Conservation (phyloP, 495 filamentous ascomycete species). For the Lasiosphaeria miniovina region DNA sequence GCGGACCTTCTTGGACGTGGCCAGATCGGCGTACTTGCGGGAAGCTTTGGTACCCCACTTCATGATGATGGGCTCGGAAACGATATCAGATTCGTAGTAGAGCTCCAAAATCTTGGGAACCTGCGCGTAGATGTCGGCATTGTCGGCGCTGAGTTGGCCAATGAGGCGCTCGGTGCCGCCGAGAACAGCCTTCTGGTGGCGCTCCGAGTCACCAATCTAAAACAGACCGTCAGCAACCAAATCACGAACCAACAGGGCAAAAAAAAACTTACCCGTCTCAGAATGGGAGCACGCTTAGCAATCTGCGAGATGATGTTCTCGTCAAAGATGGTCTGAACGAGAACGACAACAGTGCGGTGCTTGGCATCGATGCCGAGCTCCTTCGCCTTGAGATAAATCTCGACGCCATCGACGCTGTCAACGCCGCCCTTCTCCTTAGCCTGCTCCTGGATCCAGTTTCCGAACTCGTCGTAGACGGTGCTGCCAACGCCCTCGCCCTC, state of each 20-base stretch:
- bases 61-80: conserved; percentile 82
- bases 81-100: conserved; percentile 84
- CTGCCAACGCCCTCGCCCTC: conserved; percentile 73
- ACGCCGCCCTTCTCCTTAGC: conserved; percentile 70
- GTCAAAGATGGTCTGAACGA: conserved; percentile 92
- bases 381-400: conserved; percentile 93
- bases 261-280: conserved; percentile 67
- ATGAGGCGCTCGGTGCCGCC: conserved; percentile 94
- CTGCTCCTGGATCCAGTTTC: conserved; percentile 82
- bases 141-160: conserved; percentile 61
- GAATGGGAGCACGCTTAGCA: conserved; percentile 70
- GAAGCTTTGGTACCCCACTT: conserved; percentile 91
- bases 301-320: conserved; percentile 82
- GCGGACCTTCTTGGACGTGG: conserved; percentile 91
- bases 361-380: conserved; percentile 93
- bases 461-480: conserved; percentile 86
- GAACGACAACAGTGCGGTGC: conserved; percentile 87
- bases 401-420: conserved; percentile 73
- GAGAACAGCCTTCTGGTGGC: conserved; percentile 95
- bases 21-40: conserved; percentile 93
- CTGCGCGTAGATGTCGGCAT: conserved; percentile 71
- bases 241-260: background rate
- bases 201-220: conserved; percentile 80
- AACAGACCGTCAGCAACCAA: background rate
- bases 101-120: conserved; percentile 80